Conservation (phyloP, 75 land plant species). For the Pinus taeda region DNA sequence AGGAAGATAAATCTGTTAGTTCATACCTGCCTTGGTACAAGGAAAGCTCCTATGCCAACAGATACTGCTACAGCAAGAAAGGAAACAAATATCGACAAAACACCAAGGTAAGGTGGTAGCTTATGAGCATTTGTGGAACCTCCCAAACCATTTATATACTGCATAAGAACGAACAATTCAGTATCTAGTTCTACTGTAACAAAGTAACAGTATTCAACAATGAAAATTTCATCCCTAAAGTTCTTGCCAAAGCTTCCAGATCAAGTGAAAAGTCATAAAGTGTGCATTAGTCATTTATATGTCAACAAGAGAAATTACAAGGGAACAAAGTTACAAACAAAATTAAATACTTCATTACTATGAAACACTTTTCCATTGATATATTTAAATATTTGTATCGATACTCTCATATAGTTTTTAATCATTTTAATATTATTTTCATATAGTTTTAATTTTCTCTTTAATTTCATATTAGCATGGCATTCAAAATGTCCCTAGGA, state of each 20-base stretch:
- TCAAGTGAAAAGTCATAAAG: neutral
- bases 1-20: neutral
- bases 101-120: slow-evolving; percentile 64
- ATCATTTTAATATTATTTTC: neutral
- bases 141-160: slow-evolving; percentile 33
- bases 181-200: neutral
- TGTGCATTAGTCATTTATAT: neutral
- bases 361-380: neutral
- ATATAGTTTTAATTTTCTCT: neutral
- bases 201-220: neutral
- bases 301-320: neutral
- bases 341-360: neutral
- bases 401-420: neutral
- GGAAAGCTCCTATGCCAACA: slow-evolving; percentile 42
- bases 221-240: slow-evolving; percentile 1
- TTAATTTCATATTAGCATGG: neutral
- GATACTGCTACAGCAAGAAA: slow-evolving; percentile 55
- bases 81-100: slow-evolving; percentile 58
- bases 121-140: slow-evolving; percentile 18
- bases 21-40: slow-evolving; percentile 71
- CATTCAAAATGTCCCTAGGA: neutral
- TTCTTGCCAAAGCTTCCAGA: neutral
- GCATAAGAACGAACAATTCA: slow-evolving; percentile 6
- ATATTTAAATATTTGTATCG: neutral
- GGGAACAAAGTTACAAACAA: neutral